These are phyloP conservation scores for Candida endomychidarum DNA, from an alignment of 805 yeast species.

Conservation along the genomic window DNA sequence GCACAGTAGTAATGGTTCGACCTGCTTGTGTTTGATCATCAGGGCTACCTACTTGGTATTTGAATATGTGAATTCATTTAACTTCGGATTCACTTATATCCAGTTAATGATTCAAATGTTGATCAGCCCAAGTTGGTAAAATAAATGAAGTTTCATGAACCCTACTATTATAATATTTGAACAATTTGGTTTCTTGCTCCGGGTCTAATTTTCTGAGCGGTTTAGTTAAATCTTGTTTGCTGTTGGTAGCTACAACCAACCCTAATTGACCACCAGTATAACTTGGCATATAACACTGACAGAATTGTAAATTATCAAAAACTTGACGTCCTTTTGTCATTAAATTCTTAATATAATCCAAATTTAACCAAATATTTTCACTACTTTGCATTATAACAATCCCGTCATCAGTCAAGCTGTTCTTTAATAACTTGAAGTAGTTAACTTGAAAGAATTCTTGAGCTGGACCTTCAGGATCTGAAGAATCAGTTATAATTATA, in stretches of 20 bases:
- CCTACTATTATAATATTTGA: constrained; percentile 63
- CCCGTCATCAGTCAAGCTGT: constrained; percentile 61
- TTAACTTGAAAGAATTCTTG: constrained; percentile 78
- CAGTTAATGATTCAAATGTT: constrained; percentile 20
- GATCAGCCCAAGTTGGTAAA: constrained; percentile 76
- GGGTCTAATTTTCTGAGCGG: constrained; percentile 52
- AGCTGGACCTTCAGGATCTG: constrained; percentile 97
- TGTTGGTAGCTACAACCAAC: constrained; percentile 65
- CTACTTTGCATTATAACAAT: constrained; percentile 78
- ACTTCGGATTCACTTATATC: no score
- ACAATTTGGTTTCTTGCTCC: constrained; percentile 47
- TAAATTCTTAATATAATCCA: constrained; percentile 50
- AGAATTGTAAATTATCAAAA: constrained; percentile 61
- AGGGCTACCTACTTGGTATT: no score
- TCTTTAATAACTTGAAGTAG: constrained; percentile 66
- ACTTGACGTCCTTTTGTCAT: constrained; percentile 50
- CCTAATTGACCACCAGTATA: constrained; percentile 90
- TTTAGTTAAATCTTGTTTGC: constrained; percentile 46
- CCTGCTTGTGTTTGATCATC: no score
- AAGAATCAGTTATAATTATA: constrained; percentile 86
- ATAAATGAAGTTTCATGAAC: constrained; percentile 75
- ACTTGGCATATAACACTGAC: constrained; percentile 82
- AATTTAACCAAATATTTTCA: constrained; percentile 75
- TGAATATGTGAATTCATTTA: no score
- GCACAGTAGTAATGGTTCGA: no score